phyloP scores from a whole-genome alignment of 331 rosid genomes.

The Quercus lobata region DNA sequence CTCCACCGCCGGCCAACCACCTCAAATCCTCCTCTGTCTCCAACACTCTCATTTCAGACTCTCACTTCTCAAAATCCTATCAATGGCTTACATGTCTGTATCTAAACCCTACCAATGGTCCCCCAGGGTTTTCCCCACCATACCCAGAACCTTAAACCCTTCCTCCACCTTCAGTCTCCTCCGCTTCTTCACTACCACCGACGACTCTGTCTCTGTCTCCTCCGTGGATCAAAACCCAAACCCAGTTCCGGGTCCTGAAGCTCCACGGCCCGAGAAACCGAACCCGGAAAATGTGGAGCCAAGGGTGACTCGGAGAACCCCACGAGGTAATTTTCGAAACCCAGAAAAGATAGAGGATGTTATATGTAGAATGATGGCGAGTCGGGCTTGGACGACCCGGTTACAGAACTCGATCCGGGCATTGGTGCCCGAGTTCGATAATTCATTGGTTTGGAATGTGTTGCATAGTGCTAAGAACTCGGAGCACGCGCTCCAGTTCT shows the following conservation, averaged over 20 bases:
- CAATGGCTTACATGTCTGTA: conserved; percentile 36
- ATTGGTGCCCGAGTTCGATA: conserved; percentile 54
- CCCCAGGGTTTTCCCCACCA: conserved; percentile 10
- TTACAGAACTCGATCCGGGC: conserved; percentile 72
- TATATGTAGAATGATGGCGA: conserved; percentile 63
- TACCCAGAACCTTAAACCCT: conserved; percentile 18
- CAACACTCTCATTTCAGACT: background rate
- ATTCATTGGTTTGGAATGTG: conserved; percentile 58
- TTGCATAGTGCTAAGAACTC: conserved; percentile 50
- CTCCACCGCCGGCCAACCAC: too few species aligned
- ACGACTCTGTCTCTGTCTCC: background rate
- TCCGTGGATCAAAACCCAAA: background rate
- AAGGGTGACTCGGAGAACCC: conserved; percentile 8
- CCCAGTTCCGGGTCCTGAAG: background rate
- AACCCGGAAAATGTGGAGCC: background rate
- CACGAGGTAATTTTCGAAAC: conserved; percentile 33
- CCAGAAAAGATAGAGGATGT: conserved; percentile 40
- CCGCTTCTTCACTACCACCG: conserved; percentile 31
- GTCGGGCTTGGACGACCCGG: conserved; percentile 84
- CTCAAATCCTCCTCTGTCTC: too few species aligned
- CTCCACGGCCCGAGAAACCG: background rate
- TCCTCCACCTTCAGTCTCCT: conserved; percentile 2
- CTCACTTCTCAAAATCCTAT: background rate
- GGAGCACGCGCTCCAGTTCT: conserved; percentile 74
- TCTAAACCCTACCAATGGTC: conserved; percentile 29